phyloP scores from a whole-genome alignment of 139 green algal genomes.

The Diplosphaera chodatii region DNA sequence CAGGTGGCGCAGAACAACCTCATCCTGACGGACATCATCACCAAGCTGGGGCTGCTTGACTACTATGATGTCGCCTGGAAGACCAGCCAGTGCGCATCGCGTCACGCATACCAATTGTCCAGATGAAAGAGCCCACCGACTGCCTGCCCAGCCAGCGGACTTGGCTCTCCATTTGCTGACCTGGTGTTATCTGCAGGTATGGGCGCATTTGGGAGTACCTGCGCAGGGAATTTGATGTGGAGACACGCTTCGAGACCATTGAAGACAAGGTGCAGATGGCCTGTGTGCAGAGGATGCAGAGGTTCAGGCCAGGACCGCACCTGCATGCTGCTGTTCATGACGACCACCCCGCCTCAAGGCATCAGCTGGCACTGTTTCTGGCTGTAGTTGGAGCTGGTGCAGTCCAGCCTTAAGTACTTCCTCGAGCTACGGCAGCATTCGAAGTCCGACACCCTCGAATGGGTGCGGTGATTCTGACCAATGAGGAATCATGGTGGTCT shows the following conservation, averaged over 20 bases:
- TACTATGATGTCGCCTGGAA: constrained; percentile 59
- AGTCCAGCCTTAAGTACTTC: constrained; percentile 23
- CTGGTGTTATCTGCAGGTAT: not conserved
- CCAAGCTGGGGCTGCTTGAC: constrained; percentile 51
- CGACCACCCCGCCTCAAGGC: no score
- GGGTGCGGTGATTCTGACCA: not conserved
- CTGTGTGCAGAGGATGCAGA: no score
- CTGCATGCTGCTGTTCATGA: no score
- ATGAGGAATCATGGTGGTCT: no score
- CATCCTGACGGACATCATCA: constrained; percentile 60
- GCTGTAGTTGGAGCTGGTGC: not conserved
- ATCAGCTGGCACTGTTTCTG: no score
- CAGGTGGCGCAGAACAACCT: constrained; percentile 58
- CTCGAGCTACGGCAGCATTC: constrained; percentile 39
- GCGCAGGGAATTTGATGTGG: constrained; percentile 53
- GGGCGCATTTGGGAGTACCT: constrained; percentile 37
- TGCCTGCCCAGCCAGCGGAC: no score
- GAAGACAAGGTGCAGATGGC: constrained; percentile 44
- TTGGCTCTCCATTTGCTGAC: no score
- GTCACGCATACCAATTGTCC: no score
- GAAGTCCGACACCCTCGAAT: constrained; percentile 38
- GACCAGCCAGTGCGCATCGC: constrained; percentile 39
- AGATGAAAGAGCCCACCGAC: no score
- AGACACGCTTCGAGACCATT: constrained; percentile 45
- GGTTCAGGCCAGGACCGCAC: no score